Base-by-base conservation (phyloP, 2,329 filamentous ascomycete genomes). In the Arachnomyces sp. region DNA sequence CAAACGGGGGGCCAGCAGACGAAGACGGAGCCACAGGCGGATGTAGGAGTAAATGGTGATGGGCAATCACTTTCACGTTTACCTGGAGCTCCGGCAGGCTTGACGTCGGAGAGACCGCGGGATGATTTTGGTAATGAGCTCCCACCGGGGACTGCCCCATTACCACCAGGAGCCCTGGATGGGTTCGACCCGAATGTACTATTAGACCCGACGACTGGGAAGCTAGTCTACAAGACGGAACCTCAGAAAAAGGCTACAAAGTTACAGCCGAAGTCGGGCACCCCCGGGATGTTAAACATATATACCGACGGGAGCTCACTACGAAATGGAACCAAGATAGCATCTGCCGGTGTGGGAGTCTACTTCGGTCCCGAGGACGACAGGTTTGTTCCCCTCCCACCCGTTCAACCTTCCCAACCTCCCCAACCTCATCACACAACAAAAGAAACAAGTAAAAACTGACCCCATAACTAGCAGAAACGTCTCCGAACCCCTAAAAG, bases 401-500 rank as follows among this genome's bases (percentile, higher is more conserved):
- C n/a, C n/a, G n/a, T n/a, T n/a, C n/a, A n/a, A n/a, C n/a, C 45
- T 32, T 34, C 31, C 31, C 38, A 31, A 25, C 34, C 34, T 42
- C 40, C 40, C 43, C 20, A 25, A 25, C 20, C 20, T 5, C 5
- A 25, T 25, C 20, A 25, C 20, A 25, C 20, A 25, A n/a, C n/a
- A n/a, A n/a, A n/a, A n/a, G 20, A 25, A 25, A 25, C 20, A 25
- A 25, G 20, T 9, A 5, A 25, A 9, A 25, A 54, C 55, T 58
- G 38, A 60, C 45, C 30, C 48, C 39, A 18, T 20, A 13, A 34
- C 34, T 38, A 57, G 60, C 53, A 80, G 77, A 50, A 84, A 84
- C 53, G 64, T 94, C 16, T 85, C 84, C 9, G 88, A 93, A 62
- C 78, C 80, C 3, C 74, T 95, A 2, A 64, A 72, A 38, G 87